A percentile compares a stretch with the other conserved stretches of the same genome.
Conservation (phyloP, 176 grass and related monocot species). For the Elymus sibiricus region DNA sequence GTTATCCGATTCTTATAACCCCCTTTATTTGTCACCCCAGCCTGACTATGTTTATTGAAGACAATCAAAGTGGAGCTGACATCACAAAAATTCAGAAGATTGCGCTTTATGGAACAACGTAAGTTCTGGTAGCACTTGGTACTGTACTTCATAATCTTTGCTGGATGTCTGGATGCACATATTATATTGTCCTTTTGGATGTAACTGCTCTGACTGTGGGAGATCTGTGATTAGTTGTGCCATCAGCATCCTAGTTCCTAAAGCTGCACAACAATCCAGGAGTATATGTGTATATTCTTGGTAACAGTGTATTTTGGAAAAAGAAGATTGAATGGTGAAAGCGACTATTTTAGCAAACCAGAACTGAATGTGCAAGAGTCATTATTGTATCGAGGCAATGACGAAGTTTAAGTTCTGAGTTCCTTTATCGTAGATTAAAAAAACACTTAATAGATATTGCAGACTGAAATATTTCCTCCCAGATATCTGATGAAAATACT, state of each 20-base stretch:
- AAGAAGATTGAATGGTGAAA: background rate
- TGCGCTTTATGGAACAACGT: constrained; percentile 81
- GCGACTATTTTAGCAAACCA: background rate
- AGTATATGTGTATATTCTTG: background rate
- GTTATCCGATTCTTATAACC: constrained; percentile 21
- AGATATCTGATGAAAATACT: background rate
- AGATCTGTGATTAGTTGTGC: background rate
- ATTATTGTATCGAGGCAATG: background rate
- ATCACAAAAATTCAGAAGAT: constrained; percentile 94
- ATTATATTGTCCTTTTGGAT: background rate
- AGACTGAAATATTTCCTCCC: background rate
- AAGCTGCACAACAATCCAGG: background rate
- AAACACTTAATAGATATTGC: background rate
- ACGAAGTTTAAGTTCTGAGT: background rate
- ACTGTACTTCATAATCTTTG: background rate
- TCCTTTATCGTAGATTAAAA: background rate
- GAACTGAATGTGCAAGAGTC: background rate
- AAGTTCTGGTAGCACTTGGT: constrained; percentile 24
- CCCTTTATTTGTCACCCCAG: constrained; percentile 37
- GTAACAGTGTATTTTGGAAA: background rate
- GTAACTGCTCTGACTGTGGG: background rate
- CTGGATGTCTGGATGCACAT: background rate
- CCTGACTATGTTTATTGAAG: constrained; percentile 95
- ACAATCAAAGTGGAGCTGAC: constrained; percentile 86
- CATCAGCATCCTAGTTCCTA: background rate